These are phyloP conservation scores for Gentiana dahurica DNA, from an alignment of 257 asterid genomes.

Conservation along the genomic window DNA sequence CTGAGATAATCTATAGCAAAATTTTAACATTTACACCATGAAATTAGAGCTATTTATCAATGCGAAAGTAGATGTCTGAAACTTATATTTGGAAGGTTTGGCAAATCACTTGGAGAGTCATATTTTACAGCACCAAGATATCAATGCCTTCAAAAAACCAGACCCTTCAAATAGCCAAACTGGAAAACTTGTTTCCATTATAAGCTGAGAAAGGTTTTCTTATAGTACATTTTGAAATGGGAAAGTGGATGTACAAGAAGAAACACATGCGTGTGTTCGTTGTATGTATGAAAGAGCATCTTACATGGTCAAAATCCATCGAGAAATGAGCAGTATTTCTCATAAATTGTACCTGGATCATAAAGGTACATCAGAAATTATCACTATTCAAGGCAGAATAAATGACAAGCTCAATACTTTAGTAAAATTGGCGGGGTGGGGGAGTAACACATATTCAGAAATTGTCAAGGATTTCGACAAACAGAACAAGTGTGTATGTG, in stretches of 20 bases:
- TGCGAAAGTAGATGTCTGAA: too few relatives aligned
- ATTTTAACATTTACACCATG: background rate
- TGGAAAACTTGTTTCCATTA: background rate
- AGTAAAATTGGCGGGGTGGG: background rate
- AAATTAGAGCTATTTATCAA: background rate
- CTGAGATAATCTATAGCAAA: slow-evolving; percentile 32
- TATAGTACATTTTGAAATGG: background rate
- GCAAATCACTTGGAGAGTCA: too few relatives aligned
- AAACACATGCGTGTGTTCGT: background rate
- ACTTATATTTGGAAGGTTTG: too few relatives aligned
- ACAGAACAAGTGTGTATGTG: too few relatives aligned
- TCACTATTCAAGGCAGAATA: background rate
- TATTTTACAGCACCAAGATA: too few relatives aligned
- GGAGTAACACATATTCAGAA: too few relatives aligned
- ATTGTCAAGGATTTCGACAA: too few relatives aligned
- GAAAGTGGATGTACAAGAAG: background rate
- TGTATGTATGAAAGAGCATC: slow-evolving; percentile 1
- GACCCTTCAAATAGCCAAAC: background rate
- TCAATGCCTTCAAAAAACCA: too few relatives aligned
- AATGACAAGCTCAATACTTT: background rate
- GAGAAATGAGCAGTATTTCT: slow-evolving; percentile 42
- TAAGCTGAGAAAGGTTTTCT: background rate
- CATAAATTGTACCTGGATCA: slow-evolving; percentile 34
- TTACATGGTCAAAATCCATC: slow-evolving; percentile 44
- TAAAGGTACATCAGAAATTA: background rate